A percentile compares a stretch with the other conserved stretches of the same genome.
phyloP scores from a whole-genome alignment of 305 asterid genomes.

The Lippia alba region DNA sequence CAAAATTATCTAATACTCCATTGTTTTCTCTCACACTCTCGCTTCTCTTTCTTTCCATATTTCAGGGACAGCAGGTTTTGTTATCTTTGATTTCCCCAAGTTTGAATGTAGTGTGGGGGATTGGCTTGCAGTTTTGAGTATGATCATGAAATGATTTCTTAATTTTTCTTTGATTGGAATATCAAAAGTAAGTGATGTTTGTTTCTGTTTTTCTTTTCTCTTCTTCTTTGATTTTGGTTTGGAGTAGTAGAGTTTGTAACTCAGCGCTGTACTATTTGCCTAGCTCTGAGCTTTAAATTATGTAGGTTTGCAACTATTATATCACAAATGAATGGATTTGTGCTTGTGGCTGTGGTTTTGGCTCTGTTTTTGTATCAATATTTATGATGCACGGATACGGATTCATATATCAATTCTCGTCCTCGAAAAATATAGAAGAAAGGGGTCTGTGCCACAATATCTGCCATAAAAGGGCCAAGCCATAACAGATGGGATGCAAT shows the following conservation, averaged over 20 bases:
- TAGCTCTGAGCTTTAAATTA: constrained; percentile 26
- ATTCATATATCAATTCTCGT: too few relatives aligned
- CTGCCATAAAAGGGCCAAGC: too few relatives aligned
- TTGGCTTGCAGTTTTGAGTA: constrained; percentile 37
- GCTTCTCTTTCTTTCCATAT: neutral
- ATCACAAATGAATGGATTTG: constrained; percentile 25
- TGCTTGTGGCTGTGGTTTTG: neutral
- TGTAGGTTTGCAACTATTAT: constrained; percentile 4
- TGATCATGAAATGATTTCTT: constrained; percentile 17
- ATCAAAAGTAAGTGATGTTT: neutral
- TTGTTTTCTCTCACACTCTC: neutral
- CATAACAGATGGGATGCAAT: too few relatives aligned
- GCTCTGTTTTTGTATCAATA: neutral
- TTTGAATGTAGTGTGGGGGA: constrained; percentile 28
- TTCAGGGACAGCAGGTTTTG: constrained; percentile 4
- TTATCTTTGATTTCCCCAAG: constrained; percentile 1
- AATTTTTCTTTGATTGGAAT: constrained; percentile 19
- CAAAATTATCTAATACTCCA: neutral
- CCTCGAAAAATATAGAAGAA: too few relatives aligned
- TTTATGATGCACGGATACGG: too few relatives aligned
- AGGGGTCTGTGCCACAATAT: too few relatives aligned
- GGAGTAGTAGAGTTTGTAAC: constrained; percentile 14
- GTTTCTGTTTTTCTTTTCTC: neutral
- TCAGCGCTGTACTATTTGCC: constrained; percentile 29
- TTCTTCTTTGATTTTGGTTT: neutral